Evolutionary conservation across 1,284 basidiomycete species (phyloP).

Genomic region (Fomitopsis palustris): DNA sequence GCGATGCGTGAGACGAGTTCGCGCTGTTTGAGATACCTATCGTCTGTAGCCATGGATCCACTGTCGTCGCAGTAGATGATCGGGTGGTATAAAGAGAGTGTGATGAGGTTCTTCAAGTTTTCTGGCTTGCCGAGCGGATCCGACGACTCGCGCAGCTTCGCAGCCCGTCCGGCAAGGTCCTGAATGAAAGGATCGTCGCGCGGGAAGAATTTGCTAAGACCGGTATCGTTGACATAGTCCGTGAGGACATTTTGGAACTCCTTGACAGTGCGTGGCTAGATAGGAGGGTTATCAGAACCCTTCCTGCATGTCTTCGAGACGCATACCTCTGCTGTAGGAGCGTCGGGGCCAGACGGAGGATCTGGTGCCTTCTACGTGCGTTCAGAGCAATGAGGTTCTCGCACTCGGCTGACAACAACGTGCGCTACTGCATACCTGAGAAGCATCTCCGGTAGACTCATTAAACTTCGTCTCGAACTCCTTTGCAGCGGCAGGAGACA

Average conservation of each 20-base stretch:
- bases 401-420: not conserved
- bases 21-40: conserved; percentile 1
- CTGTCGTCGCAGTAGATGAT: conserved; percentile 7
- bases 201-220: not conserved
- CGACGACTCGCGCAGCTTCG: not conserved
- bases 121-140: not conserved
- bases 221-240: not conserved
- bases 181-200: not conserved
- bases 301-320: not conserved
- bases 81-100: not conserved
- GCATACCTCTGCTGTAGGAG: not conserved
- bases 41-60: conserved; percentile 3
- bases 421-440: not conserved
- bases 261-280: not conserved
- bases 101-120: not conserved
- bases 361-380: not conserved
- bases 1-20: conserved; percentile 7
- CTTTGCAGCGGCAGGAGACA: not conserved
- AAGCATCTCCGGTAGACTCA: not conserved
- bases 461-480: not conserved
- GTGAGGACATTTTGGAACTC: not conserved
- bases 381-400: not conserved
- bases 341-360: not conserved
- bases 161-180: not conserved
- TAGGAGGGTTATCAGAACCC: not conserved